Percentiles rank a stretch among this genome's conserved stretches.
phyloP scores from a whole-genome alignment of 2,329 filamentous ascomycete genomes.

The Trichoderma pleuroti region DNA sequence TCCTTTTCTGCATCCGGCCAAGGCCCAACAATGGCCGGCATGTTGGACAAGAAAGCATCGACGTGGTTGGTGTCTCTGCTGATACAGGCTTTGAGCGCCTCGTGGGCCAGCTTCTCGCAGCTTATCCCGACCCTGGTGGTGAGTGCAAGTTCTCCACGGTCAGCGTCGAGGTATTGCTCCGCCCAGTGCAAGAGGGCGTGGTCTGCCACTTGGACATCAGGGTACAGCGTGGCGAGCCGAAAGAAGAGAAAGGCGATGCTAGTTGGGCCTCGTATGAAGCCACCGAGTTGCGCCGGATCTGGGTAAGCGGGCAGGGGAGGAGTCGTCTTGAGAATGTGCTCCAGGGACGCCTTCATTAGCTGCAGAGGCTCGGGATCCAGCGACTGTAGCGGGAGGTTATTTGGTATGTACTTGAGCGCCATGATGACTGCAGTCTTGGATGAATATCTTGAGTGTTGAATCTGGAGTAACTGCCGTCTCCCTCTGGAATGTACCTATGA shows the following conservation, averaged over 20 bases:
- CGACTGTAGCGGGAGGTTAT: constrained; percentile 32
- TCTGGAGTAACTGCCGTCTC: not conserved
- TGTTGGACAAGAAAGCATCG: constrained; percentile 39
- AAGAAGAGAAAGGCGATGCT: constrained; percentile 56
- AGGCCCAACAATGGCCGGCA: constrained; percentile 33
- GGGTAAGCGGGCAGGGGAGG: constrained; percentile 37
- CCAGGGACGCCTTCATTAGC: constrained; percentile 35
- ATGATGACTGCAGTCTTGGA: constrained; percentile 20
- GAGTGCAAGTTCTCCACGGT: constrained; percentile 33
- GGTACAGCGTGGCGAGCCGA: constrained; percentile 42
- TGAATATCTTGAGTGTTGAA: not conserved
- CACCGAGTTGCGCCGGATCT: constrained; percentile 36
- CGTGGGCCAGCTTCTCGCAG: constrained; percentile 47
- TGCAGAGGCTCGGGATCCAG: constrained; percentile 28
- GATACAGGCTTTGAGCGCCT: constrained; percentile 45
- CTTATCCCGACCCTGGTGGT: constrained; percentile 48
- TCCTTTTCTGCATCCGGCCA: constrained; percentile 31
- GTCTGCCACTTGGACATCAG: constrained; percentile 41
- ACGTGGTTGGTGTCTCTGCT: constrained; percentile 38
- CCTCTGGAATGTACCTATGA: not conserved
- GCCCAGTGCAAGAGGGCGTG: constrained; percentile 46
- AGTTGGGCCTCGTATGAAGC: constrained; percentile 52
- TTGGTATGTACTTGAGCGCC: constrained; percentile 34
- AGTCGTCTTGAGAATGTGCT: constrained; percentile 35
- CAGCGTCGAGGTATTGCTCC: constrained; percentile 43